Percentiles rank a stretch among this genome's conserved stretches.
phyloP scores from a whole-genome alignment of 108 stramenopile genomes.

The Fistulifera pelliculosa region DNA sequence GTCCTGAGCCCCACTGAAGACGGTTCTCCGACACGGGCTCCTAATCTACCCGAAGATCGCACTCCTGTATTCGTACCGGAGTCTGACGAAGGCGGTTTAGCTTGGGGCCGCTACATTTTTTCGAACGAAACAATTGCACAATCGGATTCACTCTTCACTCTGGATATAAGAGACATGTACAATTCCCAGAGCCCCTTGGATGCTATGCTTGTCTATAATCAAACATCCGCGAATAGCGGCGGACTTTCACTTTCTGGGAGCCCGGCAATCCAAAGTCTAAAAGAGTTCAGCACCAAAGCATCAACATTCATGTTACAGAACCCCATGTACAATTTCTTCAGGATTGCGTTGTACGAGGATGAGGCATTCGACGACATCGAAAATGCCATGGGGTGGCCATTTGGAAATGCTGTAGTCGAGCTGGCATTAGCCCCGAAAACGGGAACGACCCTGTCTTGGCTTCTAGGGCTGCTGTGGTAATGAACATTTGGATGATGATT shows the following conservation, averaged over 20 bases:
- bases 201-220: constrained; percentile 31
- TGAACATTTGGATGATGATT: constrained; percentile 63
- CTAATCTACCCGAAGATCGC: neutral
- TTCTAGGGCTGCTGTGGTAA: constrained; percentile 52
- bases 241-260: constrained; percentile 31
- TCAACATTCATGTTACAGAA: constrained; percentile 27
- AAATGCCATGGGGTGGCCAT: constrained; percentile 29
- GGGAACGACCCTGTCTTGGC: constrained; percentile 42
- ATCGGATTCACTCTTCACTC: constrained; percentile 20
- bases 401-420: constrained; percentile 52
- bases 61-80: constrained; percentile 7
- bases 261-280: constrained; percentile 21
- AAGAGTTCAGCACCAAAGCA: constrained; percentile 19
- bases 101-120: constrained; percentile 33
- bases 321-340: constrained; percentile 61
- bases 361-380: constrained; percentile 25
- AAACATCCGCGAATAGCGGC: constrained; percentile 25
- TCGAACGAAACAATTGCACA: constrained; percentile 8
- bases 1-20: neutral
- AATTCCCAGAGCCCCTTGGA: constrained; percentile 12
- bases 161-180: constrained; percentile 41
- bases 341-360: constrained; percentile 60
- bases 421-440: constrained; percentile 33
- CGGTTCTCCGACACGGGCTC: constrained; percentile 2
- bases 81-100: constrained; percentile 5